phyloP scores from a whole-genome alignment of 495 filamentous ascomycete species.

The Pseudevernia furfuracea region DNA sequence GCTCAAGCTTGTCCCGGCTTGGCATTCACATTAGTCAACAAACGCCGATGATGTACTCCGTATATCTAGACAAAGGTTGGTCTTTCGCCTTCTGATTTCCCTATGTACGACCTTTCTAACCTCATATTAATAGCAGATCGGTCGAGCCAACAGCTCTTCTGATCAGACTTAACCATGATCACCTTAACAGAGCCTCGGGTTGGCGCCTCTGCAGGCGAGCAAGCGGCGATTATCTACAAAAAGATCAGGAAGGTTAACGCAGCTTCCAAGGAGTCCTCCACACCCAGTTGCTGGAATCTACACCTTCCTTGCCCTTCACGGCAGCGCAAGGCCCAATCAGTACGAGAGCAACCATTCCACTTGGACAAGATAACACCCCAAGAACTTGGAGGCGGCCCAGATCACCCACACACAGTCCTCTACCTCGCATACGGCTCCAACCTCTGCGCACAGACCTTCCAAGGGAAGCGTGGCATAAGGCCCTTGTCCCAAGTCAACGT shows the following conservation, averaged over 20 bases:
- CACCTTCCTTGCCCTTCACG: slow-evolving; percentile 7
- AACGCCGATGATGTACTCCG: too few species aligned
- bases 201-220: neutral
- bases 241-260: neutral
- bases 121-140: neutral
- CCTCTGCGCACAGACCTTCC: slow-evolving; percentile 66
- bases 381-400: neutral
- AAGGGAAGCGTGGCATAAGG: slow-evolving; percentile 63
- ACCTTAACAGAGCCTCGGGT: neutral
- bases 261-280: neutral
- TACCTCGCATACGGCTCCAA: slow-evolving; percentile 98
- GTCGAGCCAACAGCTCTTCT: neutral
- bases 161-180: neutral
- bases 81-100: neutral
- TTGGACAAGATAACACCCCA: neutral
- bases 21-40: neutral
- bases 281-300: neutral
- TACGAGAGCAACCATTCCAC: slow-evolving; percentile 15
- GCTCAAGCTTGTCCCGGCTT: neutral
- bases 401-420: slow-evolving; percentile 50
- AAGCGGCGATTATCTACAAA: slow-evolving; percentile 4
- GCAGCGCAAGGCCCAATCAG: slow-evolving; percentile 11
- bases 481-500: slow-evolving; percentile 75
- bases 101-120: neutral
- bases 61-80: too few species aligned